These are phyloP conservation scores for Trapa bicornis DNA, from an alignment of 345 rosid species.

Conservation along the genomic window DNA sequence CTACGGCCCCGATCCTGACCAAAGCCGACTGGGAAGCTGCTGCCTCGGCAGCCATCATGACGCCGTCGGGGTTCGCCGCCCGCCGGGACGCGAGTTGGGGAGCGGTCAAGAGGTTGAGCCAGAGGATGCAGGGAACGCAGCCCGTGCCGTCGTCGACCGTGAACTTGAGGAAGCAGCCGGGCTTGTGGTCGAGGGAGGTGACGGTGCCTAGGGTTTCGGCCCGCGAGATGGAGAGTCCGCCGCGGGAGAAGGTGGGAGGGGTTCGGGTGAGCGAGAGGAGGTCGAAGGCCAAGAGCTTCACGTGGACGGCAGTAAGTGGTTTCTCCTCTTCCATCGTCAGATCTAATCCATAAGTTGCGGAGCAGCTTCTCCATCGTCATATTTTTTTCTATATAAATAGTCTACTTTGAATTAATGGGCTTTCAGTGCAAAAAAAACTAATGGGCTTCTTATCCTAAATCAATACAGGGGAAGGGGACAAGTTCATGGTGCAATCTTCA, in stretches of 20 bases:
- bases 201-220: conserved; percentile 50
- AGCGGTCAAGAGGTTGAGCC: conserved; percentile 68
- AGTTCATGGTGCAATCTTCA: too few species aligned
- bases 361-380: neutral
- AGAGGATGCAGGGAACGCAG: conserved; percentile 50
- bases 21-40: conserved; percentile 34
- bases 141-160: conserved; percentile 59
- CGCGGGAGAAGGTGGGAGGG: conserved; percentile 25
- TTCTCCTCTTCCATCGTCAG: neutral
- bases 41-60: conserved; percentile 32
- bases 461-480: too few species aligned
- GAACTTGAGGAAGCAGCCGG: conserved; percentile 50
- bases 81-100: conserved; percentile 35
- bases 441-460: too few species aligned
- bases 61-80: conserved; percentile 26
- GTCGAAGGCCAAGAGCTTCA: conserved; percentile 42
- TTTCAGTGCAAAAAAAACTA: too few species aligned
- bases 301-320: conserved; percentile 32
- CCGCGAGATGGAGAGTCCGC: conserved; percentile 28
- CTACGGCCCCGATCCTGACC: conserved; percentile 38
- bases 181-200: conserved; percentile 40
- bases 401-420: too few species aligned
- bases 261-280: conserved; percentile 28
- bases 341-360: neutral
- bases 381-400: too few species aligned